phyloP scores from a whole-genome alignment of 2,329 filamentous ascomycete genomes.

The Claviceps sp. region DNA sequence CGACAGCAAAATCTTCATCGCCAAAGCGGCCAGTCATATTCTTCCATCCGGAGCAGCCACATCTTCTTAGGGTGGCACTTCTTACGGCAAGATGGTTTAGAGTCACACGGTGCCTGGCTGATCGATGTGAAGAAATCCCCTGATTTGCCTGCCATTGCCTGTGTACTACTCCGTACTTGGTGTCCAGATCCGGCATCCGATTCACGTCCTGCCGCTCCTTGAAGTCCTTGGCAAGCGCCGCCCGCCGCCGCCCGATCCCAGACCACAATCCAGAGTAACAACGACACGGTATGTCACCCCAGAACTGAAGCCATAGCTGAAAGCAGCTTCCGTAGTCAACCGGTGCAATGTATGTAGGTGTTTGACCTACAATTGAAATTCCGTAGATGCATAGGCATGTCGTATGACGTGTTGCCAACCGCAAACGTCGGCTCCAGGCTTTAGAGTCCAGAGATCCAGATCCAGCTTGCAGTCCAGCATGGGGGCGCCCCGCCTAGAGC shows the following conservation, averaged over 20 bases:
- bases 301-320: neutral
- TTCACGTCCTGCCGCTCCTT: neutral
- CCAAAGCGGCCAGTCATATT: no score
- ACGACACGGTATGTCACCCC: no score
- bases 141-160: neutral
- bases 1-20: no score
- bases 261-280: neutral
- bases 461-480: neutral
- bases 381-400: no score
- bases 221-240: neutral
- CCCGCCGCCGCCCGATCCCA: neutral
- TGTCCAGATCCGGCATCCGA: slow-evolving; percentile 3
- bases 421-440: neutral
- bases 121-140: neutral
- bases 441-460: neutral
- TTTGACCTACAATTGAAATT: no score
- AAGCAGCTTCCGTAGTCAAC: neutral
- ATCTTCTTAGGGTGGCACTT: no score
- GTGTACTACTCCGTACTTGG: slow-evolving; percentile 3
- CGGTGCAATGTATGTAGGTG: no score
- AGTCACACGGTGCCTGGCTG: neutral
- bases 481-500: neutral
- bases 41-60: no score
- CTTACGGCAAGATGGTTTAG: no score
- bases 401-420: neutral